Percentiles rank a stretch among this genome's conserved stretches.
Conservation (phyloP, 305 asterid genomes). For the Solanum hybrid region DNA sequence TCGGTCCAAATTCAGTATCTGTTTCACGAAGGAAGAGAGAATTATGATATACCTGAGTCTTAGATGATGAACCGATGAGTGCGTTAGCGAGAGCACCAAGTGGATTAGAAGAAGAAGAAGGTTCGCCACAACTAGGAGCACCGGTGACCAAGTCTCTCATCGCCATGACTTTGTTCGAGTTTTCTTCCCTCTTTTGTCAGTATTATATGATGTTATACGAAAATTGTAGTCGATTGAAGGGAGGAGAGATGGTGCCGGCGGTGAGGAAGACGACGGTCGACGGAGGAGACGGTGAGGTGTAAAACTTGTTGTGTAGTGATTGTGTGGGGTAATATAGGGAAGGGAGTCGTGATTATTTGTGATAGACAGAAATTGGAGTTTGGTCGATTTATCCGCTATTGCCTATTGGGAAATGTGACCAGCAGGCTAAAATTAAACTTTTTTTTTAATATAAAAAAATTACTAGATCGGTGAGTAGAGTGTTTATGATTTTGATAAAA, state of each 20-base stretch:
- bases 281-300: background rate
- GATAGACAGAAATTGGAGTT: background rate
- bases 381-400: background rate
- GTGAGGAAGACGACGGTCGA: background rate
- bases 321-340: background rate
- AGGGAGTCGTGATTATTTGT: background rate
- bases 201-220: background rate
- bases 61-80: constrained; percentile 85
- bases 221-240: background rate
- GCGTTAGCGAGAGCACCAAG: constrained; percentile 84
- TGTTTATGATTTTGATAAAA: too few relatives aligned
- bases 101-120: constrained; percentile 80
- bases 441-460: too few relatives aligned
- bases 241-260: background rate
- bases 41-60: constrained; percentile 52
- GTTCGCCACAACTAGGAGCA: constrained; percentile 72
- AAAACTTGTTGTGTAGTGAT: background rate
- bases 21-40: background rate
- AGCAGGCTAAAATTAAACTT: background rate
- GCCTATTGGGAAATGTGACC: constrained; percentile 1
- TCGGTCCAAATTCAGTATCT: background rate
- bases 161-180: constrained; percentile 39
- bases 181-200: background rate
- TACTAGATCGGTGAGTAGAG: too few relatives aligned
- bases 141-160: constrained; percentile 88